Base-by-base conservation (phyloP, 306 rosid genomes). In the Gillenia trifoliata region DNA sequence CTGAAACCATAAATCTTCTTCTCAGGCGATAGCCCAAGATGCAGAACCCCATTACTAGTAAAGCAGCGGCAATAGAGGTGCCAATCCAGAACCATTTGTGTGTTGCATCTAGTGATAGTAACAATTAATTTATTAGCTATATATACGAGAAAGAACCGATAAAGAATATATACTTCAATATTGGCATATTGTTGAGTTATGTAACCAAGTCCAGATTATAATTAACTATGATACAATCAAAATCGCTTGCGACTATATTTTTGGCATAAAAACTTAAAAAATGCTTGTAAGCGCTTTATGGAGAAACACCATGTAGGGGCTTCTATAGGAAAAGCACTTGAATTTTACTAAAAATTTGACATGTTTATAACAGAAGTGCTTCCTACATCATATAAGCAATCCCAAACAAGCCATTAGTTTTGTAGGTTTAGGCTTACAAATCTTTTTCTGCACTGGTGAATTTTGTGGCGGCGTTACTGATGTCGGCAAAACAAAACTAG, bases 71-170 rank as follows among this genome's bases (percentile, higher is more conserved):
- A 6, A 62, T 36, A 4, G 62, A 60, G 68, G 52, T 15, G 3
- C 71, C 43, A 41, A 64, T 56, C 83, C 85, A 75, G 36, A 40
- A 34, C 78, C 82, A 73, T 63, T 72, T 54, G 38, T 56, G 19
- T 41, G 33, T 15, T 64, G 26, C 15, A 23, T 4, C 33, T 22
- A 33, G 13, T 19, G 59, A 57, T 12, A 57, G 54, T 47, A 54
- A 20, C 59, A 54, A 54, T 54, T 54, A 54, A 45, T 45, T 15
- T 13, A 15, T 45, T n/a, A n/a, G n/a, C n/a, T 36, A 8, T 36
- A 36, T 36, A 36, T 36, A 36, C 41, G 41, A 11, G 11, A 8
- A 36, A 36, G 41, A 47, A 47, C 54, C 12, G 54, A 10, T 10
- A 47, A 10, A 17, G 19, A 47, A 15, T 47, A 4, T 13, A 47